Conservation (phyloP, 306 rosid genomes). For the Myrica gale region DNA sequence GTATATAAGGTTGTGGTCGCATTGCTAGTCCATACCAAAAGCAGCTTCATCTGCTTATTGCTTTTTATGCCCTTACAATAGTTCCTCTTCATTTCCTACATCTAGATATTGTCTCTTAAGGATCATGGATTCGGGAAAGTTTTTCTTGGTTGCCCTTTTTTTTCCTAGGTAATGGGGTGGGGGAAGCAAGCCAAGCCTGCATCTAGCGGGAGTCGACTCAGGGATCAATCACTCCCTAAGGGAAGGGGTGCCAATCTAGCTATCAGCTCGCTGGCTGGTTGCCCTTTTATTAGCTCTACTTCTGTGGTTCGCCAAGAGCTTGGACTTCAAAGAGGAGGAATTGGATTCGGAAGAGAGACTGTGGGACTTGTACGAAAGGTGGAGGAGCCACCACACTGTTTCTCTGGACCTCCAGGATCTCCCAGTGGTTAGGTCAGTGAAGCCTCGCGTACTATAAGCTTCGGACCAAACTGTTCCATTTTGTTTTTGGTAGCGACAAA, state of each 20-base stretch:
- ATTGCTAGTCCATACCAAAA: not conserved
- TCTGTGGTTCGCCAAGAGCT: constrained; percentile 33
- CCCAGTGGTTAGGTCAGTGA: constrained; percentile 1
- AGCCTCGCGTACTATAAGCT: no score
- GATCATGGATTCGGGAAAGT: constrained; percentile 21
- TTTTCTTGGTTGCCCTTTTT: no score
- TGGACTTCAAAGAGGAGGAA: constrained; percentile 43
- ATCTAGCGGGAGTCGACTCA: no score
- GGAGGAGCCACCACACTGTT: constrained; percentile 45
- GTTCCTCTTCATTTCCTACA: not conserved
- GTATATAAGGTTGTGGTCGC: constrained; percentile 9
- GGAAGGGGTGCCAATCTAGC: no score
- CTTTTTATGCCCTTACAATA: no score
- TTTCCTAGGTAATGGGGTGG: no score
- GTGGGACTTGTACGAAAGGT: constrained; percentile 43
- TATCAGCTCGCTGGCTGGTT: no score
- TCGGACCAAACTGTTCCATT: no score
- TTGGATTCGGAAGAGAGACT: constrained; percentile 41
- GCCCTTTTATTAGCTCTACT: constrained; percentile 25
- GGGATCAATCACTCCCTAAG: no score
- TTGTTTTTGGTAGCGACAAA: no score
- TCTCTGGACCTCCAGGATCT: constrained; percentile 36
- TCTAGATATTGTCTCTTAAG: not conserved
- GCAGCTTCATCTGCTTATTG: constrained; percentile 1
- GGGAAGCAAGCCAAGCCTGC: no score